These are phyloP conservation scores for Talaromyces trachyspermus DNA, from an alignment of 495 filamentous ascomycete genomes.

Conservation along the genomic window DNA sequence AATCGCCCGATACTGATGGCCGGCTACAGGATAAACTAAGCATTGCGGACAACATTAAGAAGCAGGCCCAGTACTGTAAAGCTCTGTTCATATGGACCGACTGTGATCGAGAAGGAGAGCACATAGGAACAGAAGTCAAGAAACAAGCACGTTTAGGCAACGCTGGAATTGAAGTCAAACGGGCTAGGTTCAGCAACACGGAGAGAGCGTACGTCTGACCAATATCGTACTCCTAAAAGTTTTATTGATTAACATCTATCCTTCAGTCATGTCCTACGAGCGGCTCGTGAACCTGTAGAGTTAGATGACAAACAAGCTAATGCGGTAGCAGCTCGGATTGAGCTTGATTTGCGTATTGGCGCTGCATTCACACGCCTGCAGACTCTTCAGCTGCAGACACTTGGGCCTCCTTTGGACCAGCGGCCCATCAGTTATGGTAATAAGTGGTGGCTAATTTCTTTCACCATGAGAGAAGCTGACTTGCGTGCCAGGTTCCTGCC, in stretches of 20 bases:
- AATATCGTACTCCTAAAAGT: neutral
- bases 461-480: slow-evolving; percentile 13
- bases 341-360: slow-evolving; percentile 87
- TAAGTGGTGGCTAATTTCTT: neutral
- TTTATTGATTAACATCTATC: neutral
- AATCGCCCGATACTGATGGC: neutral
- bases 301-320: slow-evolving; percentile 82
- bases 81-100: slow-evolving; percentile 96
- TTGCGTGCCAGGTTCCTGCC: slow-evolving; percentile 67
- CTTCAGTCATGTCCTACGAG: slow-evolving; percentile 66
- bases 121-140: slow-evolving; percentile 91
- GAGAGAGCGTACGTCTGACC: slow-evolving; percentile 65
- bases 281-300: slow-evolving; percentile 65
- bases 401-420: slow-evolving; percentile 54
- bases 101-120: slow-evolving; percentile 95
- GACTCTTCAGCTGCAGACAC: slow-evolving; percentile 60
- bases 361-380: slow-evolving; percentile 87
- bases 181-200: slow-evolving; percentile 91
- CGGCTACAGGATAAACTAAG: slow-evolving; percentile 59
- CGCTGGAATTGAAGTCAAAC: slow-evolving; percentile 63
- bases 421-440: slow-evolving; percentile 81
- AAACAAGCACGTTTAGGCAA: slow-evolving; percentile 72
- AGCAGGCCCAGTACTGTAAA: slow-evolving; percentile 59
- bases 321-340: slow-evolving; percentile 83
- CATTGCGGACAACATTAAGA: slow-evolving; percentile 78